Conservation (phyloP, 352 stramenopile species). For the Phytophthora pini region DNA sequence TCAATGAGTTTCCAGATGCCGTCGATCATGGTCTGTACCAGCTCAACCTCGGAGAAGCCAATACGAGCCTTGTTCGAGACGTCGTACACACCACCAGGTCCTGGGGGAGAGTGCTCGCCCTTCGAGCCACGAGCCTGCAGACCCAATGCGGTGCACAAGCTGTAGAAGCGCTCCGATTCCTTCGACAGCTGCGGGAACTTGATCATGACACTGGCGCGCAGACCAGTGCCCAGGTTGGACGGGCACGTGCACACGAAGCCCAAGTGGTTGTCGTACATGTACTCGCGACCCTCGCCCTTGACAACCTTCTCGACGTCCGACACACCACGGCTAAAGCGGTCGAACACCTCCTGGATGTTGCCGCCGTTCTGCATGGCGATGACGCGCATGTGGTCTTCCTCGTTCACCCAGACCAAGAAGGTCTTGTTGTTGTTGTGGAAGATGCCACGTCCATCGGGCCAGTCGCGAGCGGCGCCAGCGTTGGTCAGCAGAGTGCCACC, state of each 20-base stretch:
- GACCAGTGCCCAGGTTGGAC: constrained; percentile 74
- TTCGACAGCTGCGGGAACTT: constrained; percentile 71
- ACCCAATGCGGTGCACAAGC: constrained; percentile 61
- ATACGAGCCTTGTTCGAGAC: constrained; percentile 91
- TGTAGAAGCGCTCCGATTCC: constrained; percentile 62
- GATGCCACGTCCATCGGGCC: constrained; percentile 88
- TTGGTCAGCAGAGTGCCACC: constrained; percentile 72
- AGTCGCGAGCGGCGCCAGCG: constrained; percentile 83
- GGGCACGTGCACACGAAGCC: constrained; percentile 76
- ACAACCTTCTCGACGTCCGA: constrained; percentile 61
- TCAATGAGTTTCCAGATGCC: constrained; percentile 91
- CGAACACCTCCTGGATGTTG: constrained; percentile 89
- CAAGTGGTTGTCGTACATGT: constrained; percentile 77
- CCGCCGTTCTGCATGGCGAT: constrained; percentile 84
- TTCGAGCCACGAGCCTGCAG: constrained; percentile 68
- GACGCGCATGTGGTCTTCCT: constrained; percentile 84
- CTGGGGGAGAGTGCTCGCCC: constrained; percentile 71
- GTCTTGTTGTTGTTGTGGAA: constrained; percentile 90
- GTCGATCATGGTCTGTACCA: constrained; percentile 94
- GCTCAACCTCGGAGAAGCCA: constrained; percentile 87
- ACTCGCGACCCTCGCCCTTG: constrained; percentile 64
- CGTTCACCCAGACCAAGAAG: constrained; percentile 85
- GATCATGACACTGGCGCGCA: constrained; percentile 75
- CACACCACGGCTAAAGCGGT: constrained; percentile 71
- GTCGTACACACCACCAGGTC: constrained; percentile 83